These are phyloP conservation scores for Suillus clintonianus DNA, from an alignment of 768 basidiomycete species.

Conservation along the genomic window DNA sequence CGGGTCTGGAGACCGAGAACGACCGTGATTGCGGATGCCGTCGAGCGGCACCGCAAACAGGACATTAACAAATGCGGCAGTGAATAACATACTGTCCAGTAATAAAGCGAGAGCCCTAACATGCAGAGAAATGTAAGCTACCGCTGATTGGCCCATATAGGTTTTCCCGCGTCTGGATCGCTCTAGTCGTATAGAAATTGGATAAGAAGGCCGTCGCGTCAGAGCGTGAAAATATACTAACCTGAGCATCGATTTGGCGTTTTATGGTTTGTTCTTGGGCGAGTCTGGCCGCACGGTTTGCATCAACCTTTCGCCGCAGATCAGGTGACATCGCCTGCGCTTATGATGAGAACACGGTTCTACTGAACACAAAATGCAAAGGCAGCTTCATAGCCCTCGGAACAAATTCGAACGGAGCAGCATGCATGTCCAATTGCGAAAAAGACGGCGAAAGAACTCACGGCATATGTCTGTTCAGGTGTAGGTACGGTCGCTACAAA, in stretches of 20 bases:
- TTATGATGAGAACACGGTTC: slow-evolving; percentile 3
- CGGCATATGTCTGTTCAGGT: slow-evolving; percentile 37
- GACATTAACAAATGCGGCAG: neutral
- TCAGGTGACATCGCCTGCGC: slow-evolving; percentile 64
- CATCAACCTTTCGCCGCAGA: slow-evolving; percentile 63
- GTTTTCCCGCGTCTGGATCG: slow-evolving; percentile 32
- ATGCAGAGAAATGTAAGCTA: neutral
- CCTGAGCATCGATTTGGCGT: slow-evolving; percentile 55
- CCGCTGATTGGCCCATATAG: slow-evolving; percentile 33
- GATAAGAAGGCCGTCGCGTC: neutral
- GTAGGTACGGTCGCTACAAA: slow-evolving; percentile 35
- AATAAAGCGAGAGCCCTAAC: neutral
- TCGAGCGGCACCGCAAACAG: neutral
- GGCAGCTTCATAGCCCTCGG: neutral
- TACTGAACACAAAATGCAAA: neutral
- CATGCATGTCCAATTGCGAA: neutral
- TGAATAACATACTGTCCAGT: neutral
- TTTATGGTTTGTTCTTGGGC: slow-evolving; percentile 56
- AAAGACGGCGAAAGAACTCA: slow-evolving; percentile 16
- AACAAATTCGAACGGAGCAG: neutral
- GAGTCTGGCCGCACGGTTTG: slow-evolving; percentile 50
- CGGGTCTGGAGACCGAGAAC: neutral
- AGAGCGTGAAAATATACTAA: slow-evolving; percentile 24
- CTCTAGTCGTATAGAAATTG: slow-evolving; percentile 6
- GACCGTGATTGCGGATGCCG: neutral